These are phyloP conservation scores for Umbellularia californica DNA, from an alignment of 164 flowering plant genomes.

Conservation along the genomic window DNA sequence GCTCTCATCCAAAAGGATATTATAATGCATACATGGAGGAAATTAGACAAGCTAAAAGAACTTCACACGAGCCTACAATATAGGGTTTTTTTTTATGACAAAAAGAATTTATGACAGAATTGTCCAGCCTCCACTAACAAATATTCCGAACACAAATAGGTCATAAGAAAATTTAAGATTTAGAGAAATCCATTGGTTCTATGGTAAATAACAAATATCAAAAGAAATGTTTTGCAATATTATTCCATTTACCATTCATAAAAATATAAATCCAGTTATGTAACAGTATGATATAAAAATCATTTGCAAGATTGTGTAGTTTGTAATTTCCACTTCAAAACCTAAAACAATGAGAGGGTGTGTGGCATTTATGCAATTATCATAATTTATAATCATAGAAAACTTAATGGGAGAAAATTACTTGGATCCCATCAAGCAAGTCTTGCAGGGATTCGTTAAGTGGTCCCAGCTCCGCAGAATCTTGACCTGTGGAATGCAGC, in stretches of 20 bases:
- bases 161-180: not conserved
- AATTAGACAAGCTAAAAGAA: no score
- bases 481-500: constrained; percentile 40
- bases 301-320: no score
- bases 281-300: no score
- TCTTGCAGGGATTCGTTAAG: constrained; percentile 88
- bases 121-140: not conserved
- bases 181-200: not conserved
- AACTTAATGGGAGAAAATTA: constrained; percentile 24
- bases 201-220: not conserved
- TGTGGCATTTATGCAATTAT: constrained; percentile 1
- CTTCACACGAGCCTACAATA: not conserved
- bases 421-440: constrained; percentile 94
- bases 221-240: no score
- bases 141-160: not conserved
- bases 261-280: no score
- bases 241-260: no score
- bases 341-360: not conserved
- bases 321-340: no score
- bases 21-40: no score
- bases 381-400: not conserved
- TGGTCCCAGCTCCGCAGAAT: constrained; percentile 62
- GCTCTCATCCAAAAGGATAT: no score
- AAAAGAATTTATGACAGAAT: no score
- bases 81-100: not conserved